These are phyloP conservation scores for Pisolithus marmoratus DNA, from an alignment of 768 basidiomycete species.

Conservation along the genomic window DNA sequence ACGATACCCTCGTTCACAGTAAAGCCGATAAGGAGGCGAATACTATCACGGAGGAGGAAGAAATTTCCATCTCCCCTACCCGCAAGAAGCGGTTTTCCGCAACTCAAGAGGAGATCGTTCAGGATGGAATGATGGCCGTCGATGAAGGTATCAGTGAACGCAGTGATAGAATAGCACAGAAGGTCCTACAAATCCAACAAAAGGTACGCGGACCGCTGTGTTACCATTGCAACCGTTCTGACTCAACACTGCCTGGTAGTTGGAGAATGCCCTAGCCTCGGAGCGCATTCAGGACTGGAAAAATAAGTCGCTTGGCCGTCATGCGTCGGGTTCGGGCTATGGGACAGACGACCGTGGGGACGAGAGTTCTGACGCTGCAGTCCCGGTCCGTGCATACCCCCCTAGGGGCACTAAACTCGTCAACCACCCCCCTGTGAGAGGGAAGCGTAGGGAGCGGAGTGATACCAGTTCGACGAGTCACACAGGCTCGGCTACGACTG, in stretches of 20 bases:
- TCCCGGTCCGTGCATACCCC: constrained; percentile 38
- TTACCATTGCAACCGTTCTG: neutral
- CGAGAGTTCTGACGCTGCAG: constrained; percentile 44
- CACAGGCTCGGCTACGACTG: constrained; percentile 32
- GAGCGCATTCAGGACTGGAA: constrained; percentile 40
- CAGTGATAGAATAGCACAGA: constrained; percentile 84
- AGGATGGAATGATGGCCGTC: constrained; percentile 81
- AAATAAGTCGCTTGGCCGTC: constrained; percentile 22
- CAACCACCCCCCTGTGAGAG: constrained; percentile 30
- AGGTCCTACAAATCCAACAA: constrained; percentile 84
- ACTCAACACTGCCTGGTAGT: constrained; percentile 37
- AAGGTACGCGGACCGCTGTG: constrained; percentile 55
- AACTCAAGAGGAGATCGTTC: constrained; percentile 53
- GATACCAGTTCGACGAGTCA: constrained; percentile 61
- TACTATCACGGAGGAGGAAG: constrained; percentile 58
- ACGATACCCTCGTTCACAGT: constrained; percentile 30
- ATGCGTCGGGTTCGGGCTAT: constrained; percentile 19
- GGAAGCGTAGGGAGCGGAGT: constrained; percentile 44
- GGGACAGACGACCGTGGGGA: constrained; percentile 49
- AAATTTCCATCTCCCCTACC: constrained; percentile 32
- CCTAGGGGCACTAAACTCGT: constrained; percentile 29
- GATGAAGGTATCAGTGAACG: constrained; percentile 80
- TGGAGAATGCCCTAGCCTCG: constrained; percentile 67
- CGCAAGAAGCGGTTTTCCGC: constrained; percentile 81
- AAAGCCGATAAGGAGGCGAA: constrained; percentile 41